Conservation (phyloP, 768 basidiomycete genomes). For the Dacryopinax primogenitus region DNA sequence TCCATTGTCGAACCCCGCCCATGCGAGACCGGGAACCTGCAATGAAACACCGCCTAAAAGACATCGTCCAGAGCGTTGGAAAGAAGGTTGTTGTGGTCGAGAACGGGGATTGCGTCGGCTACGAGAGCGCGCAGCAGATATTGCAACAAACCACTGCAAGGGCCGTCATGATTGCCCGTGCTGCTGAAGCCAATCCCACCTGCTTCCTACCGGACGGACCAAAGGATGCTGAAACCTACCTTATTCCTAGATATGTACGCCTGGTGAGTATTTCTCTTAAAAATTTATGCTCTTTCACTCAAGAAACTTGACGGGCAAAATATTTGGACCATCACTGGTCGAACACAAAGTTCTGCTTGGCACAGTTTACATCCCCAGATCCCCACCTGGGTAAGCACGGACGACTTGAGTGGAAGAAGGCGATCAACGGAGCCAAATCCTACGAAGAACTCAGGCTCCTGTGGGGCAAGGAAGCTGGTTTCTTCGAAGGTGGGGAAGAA, state of each 20-base stretch:
- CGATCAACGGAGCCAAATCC: background rate
- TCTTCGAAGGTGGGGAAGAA: background rate
- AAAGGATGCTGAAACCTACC: constrained; percentile 49
- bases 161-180: constrained; percentile 93
- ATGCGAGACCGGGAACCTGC: constrained; percentile 81
- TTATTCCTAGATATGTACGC: constrained; percentile 62
- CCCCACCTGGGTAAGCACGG: background rate
- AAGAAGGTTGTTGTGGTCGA: constrained; percentile 76
- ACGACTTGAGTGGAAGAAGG: background rate
- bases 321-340: constrained; percentile 71
- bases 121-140: constrained; percentile 56
- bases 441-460: background rate
- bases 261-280: constrained; percentile 36
- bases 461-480: background rate
- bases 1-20: constrained; percentile 86
- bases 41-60: constrained; percentile 58
- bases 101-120: constrained; percentile 82
- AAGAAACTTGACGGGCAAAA: constrained; percentile 37
- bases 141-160: constrained; percentile 74
- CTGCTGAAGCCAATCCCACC: constrained; percentile 83
- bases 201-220: constrained; percentile 65
- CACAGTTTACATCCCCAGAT: constrained; percentile 57
- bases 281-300: background rate
- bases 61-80: constrained; percentile 79
- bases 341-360: constrained; percentile 76